These are phyloP conservation scores for Drosera spatulata DNA, from an alignment of 179 eudicot species.

Conservation along the genomic window DNA sequence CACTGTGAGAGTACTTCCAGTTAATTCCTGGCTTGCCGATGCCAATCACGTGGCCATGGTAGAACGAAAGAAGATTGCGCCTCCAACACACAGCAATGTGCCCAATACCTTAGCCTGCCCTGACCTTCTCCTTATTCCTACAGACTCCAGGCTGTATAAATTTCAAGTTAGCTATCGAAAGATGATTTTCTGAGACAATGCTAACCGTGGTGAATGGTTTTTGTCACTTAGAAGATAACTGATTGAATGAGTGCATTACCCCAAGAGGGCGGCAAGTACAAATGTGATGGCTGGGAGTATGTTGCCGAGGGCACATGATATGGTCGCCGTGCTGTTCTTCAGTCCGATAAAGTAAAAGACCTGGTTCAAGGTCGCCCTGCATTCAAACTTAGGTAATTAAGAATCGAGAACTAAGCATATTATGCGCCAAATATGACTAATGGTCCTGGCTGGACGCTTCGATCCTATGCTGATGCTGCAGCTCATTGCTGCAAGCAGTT, in stretches of 20 bases:
- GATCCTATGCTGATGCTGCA: too few species aligned
- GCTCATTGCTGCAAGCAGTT: too few species aligned
- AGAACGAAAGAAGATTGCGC: constrained; percentile 74
- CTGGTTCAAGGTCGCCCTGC: constrained; percentile 67
- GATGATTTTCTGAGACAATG: too few species aligned
- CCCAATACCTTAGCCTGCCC: constrained; percentile 69
- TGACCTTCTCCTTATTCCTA: constrained; percentile 28
- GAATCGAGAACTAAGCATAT: too few species aligned
- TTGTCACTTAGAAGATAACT: too few species aligned
- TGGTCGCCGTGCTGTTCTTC: constrained; percentile 60
- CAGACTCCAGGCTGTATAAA: constrained; percentile 40
- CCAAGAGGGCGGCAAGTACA: constrained; percentile 49
- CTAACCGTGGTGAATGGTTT: constrained; percentile 11
- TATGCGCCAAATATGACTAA: too few species aligned
- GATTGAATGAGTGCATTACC: constrained; percentile 23
- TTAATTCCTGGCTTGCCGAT: constrained; percentile 33
- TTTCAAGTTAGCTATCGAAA: too few species aligned
- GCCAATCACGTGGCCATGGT: constrained; percentile 37
- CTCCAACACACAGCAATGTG: constrained; percentile 65
- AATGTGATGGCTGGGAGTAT: constrained; percentile 79
- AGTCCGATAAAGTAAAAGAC: constrained; percentile 65
- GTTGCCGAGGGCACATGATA: constrained; percentile 69
- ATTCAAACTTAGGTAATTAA: not conserved
- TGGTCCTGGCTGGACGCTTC: too few species aligned
- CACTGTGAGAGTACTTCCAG: constrained; percentile 27